Evolutionary conservation across 495 filamentous ascomycete genomes (phyloP).

Genomic region (Ramalina intermedia): DNA sequence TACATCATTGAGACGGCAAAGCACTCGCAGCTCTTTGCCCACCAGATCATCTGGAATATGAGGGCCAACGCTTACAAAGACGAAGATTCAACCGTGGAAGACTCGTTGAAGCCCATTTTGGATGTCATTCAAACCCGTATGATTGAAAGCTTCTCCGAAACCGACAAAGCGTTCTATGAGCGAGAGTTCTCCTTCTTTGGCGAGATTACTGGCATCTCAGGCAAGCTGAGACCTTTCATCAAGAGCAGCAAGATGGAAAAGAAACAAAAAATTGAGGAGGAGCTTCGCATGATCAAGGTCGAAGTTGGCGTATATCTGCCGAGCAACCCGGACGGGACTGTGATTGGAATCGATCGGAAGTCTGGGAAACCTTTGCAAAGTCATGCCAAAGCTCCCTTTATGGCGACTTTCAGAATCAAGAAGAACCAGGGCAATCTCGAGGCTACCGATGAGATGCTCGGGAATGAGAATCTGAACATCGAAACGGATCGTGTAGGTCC

Average conservation of each 20-base stretch:
- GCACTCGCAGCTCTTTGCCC: slow-evolving; percentile 90
- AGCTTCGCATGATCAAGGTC: slow-evolving; percentile 88
- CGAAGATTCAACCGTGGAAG: slow-evolving; percentile 79
- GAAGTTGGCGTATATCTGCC: slow-evolving; percentile 95
- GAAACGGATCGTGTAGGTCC: slow-evolving; percentile 20
- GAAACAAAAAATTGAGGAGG: slow-evolving; percentile 98
- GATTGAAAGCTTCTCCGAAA: slow-evolving; percentile 61
- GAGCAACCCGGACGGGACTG: slow-evolving; percentile 89
- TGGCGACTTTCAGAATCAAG: slow-evolving; percentile 95
- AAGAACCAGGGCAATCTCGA: slow-evolving; percentile 44
- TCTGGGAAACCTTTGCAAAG: slow-evolving; percentile 94
- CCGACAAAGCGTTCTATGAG: slow-evolving; percentile 79
- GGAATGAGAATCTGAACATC: slow-evolving; percentile 18
- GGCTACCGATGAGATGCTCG: slow-evolving; percentile 15
- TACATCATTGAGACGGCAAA: slow-evolving; percentile 94
- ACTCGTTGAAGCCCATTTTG: slow-evolving; percentile 80
- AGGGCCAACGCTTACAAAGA: slow-evolving; percentile 98
- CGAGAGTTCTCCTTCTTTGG: slow-evolving; percentile 96
- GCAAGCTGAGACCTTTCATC: slow-evolving; percentile 87
- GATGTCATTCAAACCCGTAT: slow-evolving; percentile 81
- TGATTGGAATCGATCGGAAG: slow-evolving; percentile 94
- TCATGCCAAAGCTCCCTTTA: slow-evolving; percentile 95
- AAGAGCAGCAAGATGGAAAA: slow-evolving; percentile 90
- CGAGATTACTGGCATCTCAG: slow-evolving; percentile 88
- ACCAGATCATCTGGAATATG: slow-evolving; percentile 99